Evolutionary conservation across 106 monocot species (phyloP).

Genomic region (Phalaenopsis equestris): DNA sequence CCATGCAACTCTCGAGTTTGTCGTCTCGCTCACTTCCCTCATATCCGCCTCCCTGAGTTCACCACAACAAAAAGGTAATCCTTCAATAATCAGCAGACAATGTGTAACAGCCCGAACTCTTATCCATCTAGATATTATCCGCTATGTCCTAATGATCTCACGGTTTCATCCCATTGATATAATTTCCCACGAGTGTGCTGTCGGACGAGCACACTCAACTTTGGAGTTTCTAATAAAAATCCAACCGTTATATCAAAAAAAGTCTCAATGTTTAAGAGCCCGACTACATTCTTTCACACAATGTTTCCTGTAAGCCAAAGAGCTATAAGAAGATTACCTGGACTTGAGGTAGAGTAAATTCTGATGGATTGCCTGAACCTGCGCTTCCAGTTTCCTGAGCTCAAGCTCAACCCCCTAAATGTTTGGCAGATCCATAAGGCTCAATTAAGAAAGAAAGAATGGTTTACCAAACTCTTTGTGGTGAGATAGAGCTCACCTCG

Average conservation of each 20-base stretch:
- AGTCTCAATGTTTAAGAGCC: too few relatives aligned
- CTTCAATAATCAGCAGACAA: background rate
- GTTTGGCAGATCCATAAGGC: background rate
- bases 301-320: background rate
- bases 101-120: background rate
- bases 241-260: too few relatives aligned
- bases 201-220: too few relatives aligned
- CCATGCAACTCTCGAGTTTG: constrained; percentile 77
- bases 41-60: constrained; percentile 72
- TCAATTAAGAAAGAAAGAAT: background rate
- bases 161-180: too few relatives aligned
- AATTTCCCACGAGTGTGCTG: too few relatives aligned
- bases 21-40: constrained; percentile 76
- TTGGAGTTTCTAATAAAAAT: too few relatives aligned
- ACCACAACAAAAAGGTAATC: background rate
- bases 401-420: constrained; percentile 81
- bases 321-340: constrained; percentile 23
- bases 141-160: too few relatives aligned
- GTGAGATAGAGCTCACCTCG: constrained; percentile 32
- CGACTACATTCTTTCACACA: too few relatives aligned
- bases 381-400: constrained; percentile 57
- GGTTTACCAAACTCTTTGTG: background rate
- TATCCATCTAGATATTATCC: too few relatives aligned
- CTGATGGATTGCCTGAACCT: constrained; percentile 76
- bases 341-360: constrained; percentile 66